Evolutionary conservation across 176 grass and related monocot genomes (phyloP).

Genomic region (Oryza glumipatula): DNA sequence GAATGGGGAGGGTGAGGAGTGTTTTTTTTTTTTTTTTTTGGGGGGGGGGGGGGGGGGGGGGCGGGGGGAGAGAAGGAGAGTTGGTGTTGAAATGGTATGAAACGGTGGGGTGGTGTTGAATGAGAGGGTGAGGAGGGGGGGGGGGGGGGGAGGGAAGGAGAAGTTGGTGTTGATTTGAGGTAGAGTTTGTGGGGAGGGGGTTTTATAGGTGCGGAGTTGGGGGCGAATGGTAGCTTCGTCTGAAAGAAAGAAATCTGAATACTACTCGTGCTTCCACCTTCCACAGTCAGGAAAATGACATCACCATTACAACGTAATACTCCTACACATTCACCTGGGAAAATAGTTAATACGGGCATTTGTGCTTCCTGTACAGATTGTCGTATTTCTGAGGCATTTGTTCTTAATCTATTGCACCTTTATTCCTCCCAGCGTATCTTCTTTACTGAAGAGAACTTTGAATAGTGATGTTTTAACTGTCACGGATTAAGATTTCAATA

Average conservation of each 20-base stretch:
- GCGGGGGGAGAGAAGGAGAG: background rate
- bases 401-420: background rate
- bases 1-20: background rate
- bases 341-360: background rate
- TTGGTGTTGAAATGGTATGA: conserved; percentile 7
- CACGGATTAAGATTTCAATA: background rate
- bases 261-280: too few species aligned
- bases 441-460: background rate
- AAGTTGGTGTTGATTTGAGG: background rate
- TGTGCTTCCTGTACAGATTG: background rate
- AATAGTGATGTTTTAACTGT: background rate
- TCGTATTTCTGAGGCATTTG: background rate
- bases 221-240: background rate
- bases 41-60: too few species aligned
- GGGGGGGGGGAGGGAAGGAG: background rate
- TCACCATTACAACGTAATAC: background rate
- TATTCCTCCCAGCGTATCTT: conserved; percentile 3
- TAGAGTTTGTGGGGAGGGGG: background rate
- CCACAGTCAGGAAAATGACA: background rate
- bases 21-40: too few species aligned
- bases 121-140: too few species aligned
- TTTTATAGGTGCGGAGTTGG: conserved; percentile 13
- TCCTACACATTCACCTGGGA: background rate
- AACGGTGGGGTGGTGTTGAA: background rate
- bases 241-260: background rate